phyloP scores from a whole-genome alignment of 768 basidiomycete genomes.

The Lanmaoa pseudosensibilis region DNA sequence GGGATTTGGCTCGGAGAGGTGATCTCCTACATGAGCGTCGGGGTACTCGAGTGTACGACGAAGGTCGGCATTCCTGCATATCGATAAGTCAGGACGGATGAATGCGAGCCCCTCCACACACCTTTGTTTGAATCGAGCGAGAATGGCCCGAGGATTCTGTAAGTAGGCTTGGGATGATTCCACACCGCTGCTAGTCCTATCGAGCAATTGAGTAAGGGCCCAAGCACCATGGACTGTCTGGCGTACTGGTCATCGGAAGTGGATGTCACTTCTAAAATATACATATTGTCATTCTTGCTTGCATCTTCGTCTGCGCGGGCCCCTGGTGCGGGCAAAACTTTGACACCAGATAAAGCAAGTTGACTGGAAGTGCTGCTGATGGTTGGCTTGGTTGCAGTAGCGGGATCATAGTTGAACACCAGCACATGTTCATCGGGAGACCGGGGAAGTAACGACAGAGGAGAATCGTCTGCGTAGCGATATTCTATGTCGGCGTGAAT shows the following conservation, averaged over 20 bases:
- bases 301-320: slow-evolving; percentile 53
- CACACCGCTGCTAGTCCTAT: slow-evolving; percentile 11
- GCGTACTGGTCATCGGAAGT: slow-evolving; percentile 47
- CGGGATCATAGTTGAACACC: slow-evolving; percentile 67
- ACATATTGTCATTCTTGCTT: slow-evolving; percentile 66
- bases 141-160: slow-evolving; percentile 47
- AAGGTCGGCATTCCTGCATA: slow-evolving; percentile 50
- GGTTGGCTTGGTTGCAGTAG: slow-evolving; percentile 38
- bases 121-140: slow-evolving; percentile 73
- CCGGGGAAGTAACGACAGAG: slow-evolving; percentile 60
- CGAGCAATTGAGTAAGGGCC: neutral
- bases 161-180: slow-evolving; percentile 31
- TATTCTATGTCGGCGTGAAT: slow-evolving; percentile 77
- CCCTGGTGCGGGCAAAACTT: slow-evolving; percentile 72
- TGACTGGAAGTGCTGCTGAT: slow-evolving; percentile 51
- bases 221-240: neutral
- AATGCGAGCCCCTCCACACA: slow-evolving; percentile 20
- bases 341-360: slow-evolving; percentile 57
- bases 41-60: slow-evolving; percentile 60
- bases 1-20: slow-evolving; percentile 5
- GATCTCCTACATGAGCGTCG: slow-evolving; percentile 12
- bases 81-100: slow-evolving; percentile 10
- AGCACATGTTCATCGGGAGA: slow-evolving; percentile 68
- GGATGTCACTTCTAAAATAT: slow-evolving; percentile 65
- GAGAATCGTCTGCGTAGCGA: slow-evolving; percentile 78